phyloP scores from a whole-genome alignment of 2,329 filamentous ascomycete species.

The Pyrenophora seminiperda region DNA sequence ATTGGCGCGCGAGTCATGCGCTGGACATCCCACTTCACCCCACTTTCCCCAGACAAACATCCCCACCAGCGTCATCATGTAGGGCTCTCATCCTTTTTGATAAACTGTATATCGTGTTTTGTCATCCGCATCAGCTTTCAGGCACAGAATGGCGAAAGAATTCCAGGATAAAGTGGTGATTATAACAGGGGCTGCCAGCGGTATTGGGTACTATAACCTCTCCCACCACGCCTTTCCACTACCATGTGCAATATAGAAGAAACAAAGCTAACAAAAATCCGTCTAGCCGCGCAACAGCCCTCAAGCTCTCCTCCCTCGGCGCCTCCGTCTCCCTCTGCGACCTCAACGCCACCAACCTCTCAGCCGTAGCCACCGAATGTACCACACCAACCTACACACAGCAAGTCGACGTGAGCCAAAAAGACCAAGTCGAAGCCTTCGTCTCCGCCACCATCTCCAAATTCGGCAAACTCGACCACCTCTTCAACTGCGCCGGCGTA shows the following conservation, averaged over 20 bases:
- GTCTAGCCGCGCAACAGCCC: conserved; percentile 51
- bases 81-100: neutral
- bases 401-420: conserved; percentile 55
- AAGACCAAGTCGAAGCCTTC: conserved; percentile 50
- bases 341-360: conserved; percentile 49
- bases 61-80: conserved; percentile 18
- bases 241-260: neutral
- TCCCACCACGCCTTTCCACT: neutral
- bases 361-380: conserved; percentile 41
- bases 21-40: conserved; percentile 43
- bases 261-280: conserved; percentile 3
- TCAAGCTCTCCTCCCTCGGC: conserved; percentile 55
- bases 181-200: conserved; percentile 47
- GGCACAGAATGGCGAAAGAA: conserved; percentile 28
- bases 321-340: conserved; percentile 44
- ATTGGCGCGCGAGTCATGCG: conserved; percentile 32
- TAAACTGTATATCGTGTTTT: too few relatives aligned
- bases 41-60: conserved; percentile 34
- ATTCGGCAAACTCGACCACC: conserved; percentile 48
- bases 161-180: conserved; percentile 40
- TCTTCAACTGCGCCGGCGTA: conserved; percentile 56
- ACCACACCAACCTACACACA: conserved; percentile 38
- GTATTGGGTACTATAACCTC: conserved; percentile 52
- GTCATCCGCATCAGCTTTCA: neutral
- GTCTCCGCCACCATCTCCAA: conserved; percentile 46